Percentiles rank a stretch among this genome's conserved stretches.
phyloP scores from a whole-genome alignment of 2,329 filamentous ascomycete genomes.

The Colletotrichum simmondsii region DNA sequence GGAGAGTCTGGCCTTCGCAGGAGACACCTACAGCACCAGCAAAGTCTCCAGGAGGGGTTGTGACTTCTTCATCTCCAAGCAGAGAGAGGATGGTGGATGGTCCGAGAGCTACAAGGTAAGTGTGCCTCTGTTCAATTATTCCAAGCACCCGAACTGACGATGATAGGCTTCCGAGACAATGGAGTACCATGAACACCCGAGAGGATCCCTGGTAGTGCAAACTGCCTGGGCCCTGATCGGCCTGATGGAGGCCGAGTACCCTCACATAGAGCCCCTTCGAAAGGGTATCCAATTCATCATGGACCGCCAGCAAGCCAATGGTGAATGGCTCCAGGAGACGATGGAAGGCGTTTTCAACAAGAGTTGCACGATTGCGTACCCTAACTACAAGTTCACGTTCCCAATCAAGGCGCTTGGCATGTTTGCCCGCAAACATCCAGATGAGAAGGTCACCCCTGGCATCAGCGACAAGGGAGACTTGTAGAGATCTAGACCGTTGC shows the following conservation, averaged over 20 bases:
- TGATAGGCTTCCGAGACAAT: conserved; percentile 78
- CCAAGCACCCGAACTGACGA: conserved; percentile 22
- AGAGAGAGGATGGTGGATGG: conserved; percentile 93
- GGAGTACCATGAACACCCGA: conserved; percentile 78
- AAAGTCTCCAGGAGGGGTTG: conserved; percentile 79
- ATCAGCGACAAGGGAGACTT: conserved; percentile 20
- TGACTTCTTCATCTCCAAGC: conserved; percentile 85
- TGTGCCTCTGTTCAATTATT: conserved; percentile 32
- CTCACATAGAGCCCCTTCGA: conserved; percentile 76
- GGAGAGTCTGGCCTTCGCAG: conserved; percentile 83
- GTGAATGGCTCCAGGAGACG: conserved; percentile 94
- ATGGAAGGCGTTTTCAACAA: conserved; percentile 99
- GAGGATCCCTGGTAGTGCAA: conserved; percentile 89
- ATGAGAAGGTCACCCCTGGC: conserved; percentile 61
- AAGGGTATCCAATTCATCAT: conserved; percentile 85
- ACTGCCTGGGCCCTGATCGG: conserved; percentile 91
- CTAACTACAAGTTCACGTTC: conserved; percentile 98
- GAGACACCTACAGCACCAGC: conserved; percentile 84
- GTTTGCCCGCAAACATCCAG: conserved; percentile 79
- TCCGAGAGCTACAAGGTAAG: conserved; percentile 87
- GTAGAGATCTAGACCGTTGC: not conserved
- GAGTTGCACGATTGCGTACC: conserved; percentile 98
- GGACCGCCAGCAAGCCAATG: conserved; percentile 84
- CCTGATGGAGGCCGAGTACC: conserved; percentile 85
- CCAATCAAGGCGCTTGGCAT: conserved; percentile 93